phyloP scores from a whole-genome alignment of 1,139 yeast species.

The Diutina pseudorugosa region DNA sequence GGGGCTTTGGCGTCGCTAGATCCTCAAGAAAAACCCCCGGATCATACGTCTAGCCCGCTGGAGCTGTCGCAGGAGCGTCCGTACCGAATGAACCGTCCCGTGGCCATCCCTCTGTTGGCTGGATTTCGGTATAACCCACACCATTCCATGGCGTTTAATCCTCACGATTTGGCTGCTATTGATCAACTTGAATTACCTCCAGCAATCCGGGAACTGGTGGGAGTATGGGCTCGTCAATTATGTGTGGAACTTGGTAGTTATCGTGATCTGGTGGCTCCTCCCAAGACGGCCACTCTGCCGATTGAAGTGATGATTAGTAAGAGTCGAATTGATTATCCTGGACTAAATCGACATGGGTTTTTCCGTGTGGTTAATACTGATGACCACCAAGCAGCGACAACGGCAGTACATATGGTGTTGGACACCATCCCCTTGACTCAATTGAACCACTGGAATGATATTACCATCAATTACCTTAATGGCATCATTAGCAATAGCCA shows the following conservation, averaged over 20 bases:
- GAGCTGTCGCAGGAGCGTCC: not conserved
- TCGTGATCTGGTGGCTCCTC: not conserved
- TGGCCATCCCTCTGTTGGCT: not conserved
- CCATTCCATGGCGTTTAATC: no score
- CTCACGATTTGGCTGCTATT: no score
- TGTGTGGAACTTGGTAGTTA: not conserved
- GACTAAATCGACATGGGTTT: not conserved
- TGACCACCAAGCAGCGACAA: not conserved
- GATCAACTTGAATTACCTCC: not conserved
- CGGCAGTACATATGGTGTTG: not conserved
- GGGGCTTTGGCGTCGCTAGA: not conserved
- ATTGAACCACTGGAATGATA: not conserved
- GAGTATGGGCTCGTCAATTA: not conserved
- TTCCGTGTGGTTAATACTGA: not conserved
- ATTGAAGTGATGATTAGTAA: not conserved
- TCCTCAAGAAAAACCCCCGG: not conserved
- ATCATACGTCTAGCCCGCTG: no score
- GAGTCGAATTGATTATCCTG: not conserved
- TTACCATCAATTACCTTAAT: not conserved
- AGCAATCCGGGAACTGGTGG: not conserved
- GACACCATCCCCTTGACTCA: not conserved
- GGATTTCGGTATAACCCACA: no score
- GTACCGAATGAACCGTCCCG: not conserved
- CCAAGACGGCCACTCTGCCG: not conserved
- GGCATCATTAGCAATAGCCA: not conserved